Percentiles rank a stretch among this genome's conserved stretches.
These are phyloP conservation scores for Zasmidium angulare DNA, from an alignment of 2,329 filamentous ascomycete species.

Conservation along the genomic window DNA sequence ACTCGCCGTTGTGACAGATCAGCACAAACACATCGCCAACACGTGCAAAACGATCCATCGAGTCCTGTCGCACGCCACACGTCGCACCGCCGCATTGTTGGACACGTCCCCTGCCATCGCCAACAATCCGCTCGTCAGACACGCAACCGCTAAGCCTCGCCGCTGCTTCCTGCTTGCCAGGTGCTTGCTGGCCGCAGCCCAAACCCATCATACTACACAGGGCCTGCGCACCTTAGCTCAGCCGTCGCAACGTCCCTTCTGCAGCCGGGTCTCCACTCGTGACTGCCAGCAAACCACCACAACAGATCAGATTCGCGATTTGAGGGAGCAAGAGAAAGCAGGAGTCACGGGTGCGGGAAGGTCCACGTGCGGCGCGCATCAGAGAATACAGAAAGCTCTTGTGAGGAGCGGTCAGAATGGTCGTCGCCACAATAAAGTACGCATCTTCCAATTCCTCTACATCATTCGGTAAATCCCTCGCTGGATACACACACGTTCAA, in stretches of 20 bases:
- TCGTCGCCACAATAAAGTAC: slow-evolving; percentile 37
- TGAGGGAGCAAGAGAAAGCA: neutral
- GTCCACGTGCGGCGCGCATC: slow-evolving; percentile 1
- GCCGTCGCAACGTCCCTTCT: neutral
- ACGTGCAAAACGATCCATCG: neutral
- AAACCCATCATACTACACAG: neutral
- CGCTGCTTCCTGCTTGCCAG: neutral
- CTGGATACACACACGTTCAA: neutral
- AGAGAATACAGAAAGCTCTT: neutral
- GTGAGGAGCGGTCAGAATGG: slow-evolving; percentile 26
- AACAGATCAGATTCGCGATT: neutral
- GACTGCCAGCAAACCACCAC: neutral
- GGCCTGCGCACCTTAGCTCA: neutral
- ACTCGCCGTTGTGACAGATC: neutral
- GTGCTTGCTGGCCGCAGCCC: neutral
- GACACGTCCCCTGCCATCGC: neutral
- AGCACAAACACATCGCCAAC: neutral
- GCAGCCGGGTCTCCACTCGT: neutral
- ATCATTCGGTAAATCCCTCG: neutral
- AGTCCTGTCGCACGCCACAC: neutral
- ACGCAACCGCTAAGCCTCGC: slow-evolving; percentile 10
- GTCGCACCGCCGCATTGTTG: neutral
- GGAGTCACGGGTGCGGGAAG: slow-evolving; percentile 3
- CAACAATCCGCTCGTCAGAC: neutral
- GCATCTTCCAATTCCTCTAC: slow-evolving; percentile 5